Evolutionary conservation across 2,329 filamentous ascomycete species (phyloP).

Genomic region (Colletotrichum chrysophilum): DNA sequence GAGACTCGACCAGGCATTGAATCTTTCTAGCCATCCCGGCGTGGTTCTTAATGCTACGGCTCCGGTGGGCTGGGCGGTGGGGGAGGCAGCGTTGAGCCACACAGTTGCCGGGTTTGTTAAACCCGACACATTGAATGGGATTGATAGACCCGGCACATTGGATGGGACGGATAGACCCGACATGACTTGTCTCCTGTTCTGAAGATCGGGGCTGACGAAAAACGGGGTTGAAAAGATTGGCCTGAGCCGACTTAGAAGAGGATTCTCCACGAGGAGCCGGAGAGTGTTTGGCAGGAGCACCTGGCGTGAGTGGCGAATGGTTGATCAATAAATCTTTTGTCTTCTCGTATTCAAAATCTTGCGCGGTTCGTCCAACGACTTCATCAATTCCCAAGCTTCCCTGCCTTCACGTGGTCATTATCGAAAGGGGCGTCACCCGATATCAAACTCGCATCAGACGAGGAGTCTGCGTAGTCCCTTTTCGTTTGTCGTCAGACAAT

Average conservation of each 20-base stretch:
- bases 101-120: not conserved
- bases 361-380: not conserved
- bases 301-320: not conserved
- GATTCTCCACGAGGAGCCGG: not conserved
- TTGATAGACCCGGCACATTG: not conserved
- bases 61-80: too few species aligned
- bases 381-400: not conserved
- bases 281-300: not conserved
- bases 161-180: not conserved
- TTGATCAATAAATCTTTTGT: too few species aligned
- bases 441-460: not conserved
- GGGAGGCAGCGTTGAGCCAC: too few species aligned
- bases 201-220: not conserved
- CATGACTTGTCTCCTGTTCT: not conserved
- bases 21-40: too few species aligned
- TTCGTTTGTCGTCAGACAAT: not conserved
- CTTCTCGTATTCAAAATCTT: not conserved
- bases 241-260: not conserved
- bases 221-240: not conserved
- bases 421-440: not conserved
- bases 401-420: not conserved
- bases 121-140: not conserved
- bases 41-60: too few species aligned
- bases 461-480: not conserved
- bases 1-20: rapidly evolving